Conservation (phyloP, 805 yeast species). For the Teunomyces cretensis region DNA sequence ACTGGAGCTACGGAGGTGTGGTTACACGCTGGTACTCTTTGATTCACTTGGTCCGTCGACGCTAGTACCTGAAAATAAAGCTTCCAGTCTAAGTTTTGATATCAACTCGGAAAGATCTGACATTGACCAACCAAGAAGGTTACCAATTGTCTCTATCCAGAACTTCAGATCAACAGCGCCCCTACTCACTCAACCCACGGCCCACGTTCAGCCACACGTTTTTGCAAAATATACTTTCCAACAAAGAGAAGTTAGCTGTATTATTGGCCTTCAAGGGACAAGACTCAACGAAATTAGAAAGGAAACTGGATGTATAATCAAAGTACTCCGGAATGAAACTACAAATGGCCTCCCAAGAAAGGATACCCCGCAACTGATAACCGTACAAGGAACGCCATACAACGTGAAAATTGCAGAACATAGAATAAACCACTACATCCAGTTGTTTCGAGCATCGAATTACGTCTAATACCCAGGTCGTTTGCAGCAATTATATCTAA, state of each 20-base stretch:
- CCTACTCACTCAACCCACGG: neutral
- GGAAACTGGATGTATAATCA: slow-evolving; percentile 22
- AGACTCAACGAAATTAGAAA: slow-evolving; percentile 21
- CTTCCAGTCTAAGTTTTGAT: neutral
- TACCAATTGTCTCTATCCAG: neutral
- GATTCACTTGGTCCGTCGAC: neutral
- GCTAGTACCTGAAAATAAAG: neutral
- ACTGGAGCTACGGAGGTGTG: neutral
- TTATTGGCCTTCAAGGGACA: slow-evolving; percentile 26
- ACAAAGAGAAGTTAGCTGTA: slow-evolving; percentile 15
- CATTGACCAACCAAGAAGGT: neutral
- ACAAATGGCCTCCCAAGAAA: neutral
- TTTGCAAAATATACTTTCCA: neutral
- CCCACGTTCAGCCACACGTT: neutral
- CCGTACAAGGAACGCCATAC: neutral
- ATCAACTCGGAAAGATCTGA: neutral
- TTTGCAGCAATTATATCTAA: neutral
- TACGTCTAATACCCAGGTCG: neutral
- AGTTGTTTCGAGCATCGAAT: neutral
- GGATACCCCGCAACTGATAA: neutral
- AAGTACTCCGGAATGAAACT: slow-evolving; percentile 6
- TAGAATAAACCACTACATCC: neutral
- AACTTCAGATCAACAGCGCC: neutral
- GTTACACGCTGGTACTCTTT: neutral
- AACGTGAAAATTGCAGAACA: slow-evolving; percentile 12